Percentiles rank a stretch among this genome's conserved stretches.
Conservation (phyloP, 352 stramenopile species). For the Phytophthora kernoviae region DNA sequence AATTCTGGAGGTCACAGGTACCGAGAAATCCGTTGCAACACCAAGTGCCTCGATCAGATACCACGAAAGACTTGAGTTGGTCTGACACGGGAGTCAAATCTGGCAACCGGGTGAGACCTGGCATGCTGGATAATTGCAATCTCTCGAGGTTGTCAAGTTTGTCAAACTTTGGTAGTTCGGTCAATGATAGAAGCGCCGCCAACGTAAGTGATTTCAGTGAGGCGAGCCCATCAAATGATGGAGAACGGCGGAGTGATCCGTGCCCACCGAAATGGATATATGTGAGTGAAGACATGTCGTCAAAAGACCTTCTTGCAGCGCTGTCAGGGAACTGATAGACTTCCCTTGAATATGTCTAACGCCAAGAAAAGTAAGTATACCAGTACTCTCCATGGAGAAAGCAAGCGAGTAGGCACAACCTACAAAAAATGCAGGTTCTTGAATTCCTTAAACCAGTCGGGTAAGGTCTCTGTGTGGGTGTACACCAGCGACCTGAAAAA, state of each 20-base stretch:
- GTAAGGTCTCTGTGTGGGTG: conserved; percentile 32
- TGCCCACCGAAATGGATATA: conserved; percentile 35
- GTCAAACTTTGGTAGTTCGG: conserved; percentile 17
- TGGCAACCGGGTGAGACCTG: conserved; percentile 8
- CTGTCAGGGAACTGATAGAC: conserved; percentile 5
- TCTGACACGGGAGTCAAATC: conserved; percentile 6
- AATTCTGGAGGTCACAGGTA: conserved; percentile 7
- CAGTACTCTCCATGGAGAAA: no score
- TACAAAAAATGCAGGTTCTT: conserved; percentile 40
- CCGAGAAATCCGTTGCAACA: conserved; percentile 34
- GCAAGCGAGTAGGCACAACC: background rate
- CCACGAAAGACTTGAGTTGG: conserved; percentile 7
- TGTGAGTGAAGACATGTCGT: conserved; percentile 32
- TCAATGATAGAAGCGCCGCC: conserved; percentile 10
- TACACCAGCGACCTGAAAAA: conserved; percentile 36
- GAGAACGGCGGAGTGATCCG: conserved; percentile 8
- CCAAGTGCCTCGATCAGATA: background rate
- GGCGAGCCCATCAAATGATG: conserved; percentile 22
- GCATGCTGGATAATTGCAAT: conserved; percentile 14
- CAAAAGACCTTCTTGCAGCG: conserved; percentile 28
- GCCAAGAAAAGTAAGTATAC: background rate
- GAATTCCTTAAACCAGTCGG: conserved; percentile 38
- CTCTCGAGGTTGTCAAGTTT: conserved; percentile 22
- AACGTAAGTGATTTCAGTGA: conserved; percentile 33
- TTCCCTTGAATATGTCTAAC: conserved; percentile 14